Evolutionary conservation across 1,284 basidiomycete genomes (phyloP).

Genomic region (Blastosporella zonata): DNA sequence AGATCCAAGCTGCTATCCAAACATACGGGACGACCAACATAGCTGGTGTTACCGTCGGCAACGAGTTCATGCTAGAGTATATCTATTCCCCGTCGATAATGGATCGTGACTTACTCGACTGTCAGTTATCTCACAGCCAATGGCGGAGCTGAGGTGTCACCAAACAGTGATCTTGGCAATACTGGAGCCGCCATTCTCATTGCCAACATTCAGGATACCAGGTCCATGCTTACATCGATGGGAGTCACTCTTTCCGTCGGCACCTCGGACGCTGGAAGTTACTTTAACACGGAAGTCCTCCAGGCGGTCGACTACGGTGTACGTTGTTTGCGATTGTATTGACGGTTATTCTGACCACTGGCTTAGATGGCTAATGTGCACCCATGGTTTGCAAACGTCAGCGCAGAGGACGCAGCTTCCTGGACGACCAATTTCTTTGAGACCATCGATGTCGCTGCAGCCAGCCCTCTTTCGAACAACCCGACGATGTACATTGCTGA

Average conservation of each 20-base stretch:
- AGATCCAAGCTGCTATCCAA: constrained; percentile 65
- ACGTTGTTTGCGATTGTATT: constrained; percentile 22
- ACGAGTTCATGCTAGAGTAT: constrained; percentile 81
- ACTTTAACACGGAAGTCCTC: constrained; percentile 75
- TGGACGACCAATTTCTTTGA: constrained; percentile 48
- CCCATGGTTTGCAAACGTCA: constrained; percentile 79
- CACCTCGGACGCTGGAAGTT: constrained; percentile 87
- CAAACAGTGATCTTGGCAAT: constrained; percentile 51
- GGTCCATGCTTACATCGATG: constrained; percentile 50
- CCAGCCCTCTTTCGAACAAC: constrained; percentile 30
- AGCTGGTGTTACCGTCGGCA: constrained; percentile 77
- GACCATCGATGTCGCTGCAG: constrained; percentile 53
- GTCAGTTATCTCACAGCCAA: constrained; percentile 53
- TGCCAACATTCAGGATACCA: constrained; percentile 64
- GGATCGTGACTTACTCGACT: not conserved
- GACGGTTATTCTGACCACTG: not conserved
- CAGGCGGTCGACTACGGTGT: constrained; percentile 74
- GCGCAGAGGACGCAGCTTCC: constrained; percentile 64
- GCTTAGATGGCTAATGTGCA: constrained; percentile 77
- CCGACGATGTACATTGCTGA: constrained; percentile 86
- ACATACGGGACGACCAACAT: constrained; percentile 81
- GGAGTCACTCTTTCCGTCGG: constrained; percentile 71
- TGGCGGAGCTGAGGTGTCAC: constrained; percentile 32
- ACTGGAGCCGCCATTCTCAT: constrained; percentile 55
- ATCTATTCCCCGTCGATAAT: constrained; percentile 10